These are phyloP conservation scores for Piper longum DNA, from an alignment of 164 flowering plant genomes.

Conservation along the genomic window DNA sequence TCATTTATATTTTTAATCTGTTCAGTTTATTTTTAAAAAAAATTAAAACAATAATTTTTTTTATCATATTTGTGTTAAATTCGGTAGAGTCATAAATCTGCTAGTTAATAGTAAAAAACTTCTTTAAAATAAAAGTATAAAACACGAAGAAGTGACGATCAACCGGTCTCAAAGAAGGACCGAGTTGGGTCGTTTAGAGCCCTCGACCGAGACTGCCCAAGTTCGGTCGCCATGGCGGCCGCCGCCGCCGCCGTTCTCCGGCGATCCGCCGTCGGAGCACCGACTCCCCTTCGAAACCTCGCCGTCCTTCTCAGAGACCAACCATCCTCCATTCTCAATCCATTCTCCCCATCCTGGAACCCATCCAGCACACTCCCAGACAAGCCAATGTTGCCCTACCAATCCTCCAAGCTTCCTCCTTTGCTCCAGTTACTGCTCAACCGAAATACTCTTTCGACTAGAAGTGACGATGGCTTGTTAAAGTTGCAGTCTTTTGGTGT, in stretches of 20 bases:
- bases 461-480: neutral
- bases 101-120: too few species aligned
- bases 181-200: too few species aligned
- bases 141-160: too few species aligned
- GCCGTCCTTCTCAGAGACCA: slow-evolving; percentile 1
- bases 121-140: too few species aligned
- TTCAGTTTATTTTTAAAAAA: too few species aligned
- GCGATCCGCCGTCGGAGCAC: slow-evolving; percentile 8
- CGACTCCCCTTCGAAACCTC: slow-evolving; percentile 9
- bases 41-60: too few species aligned
- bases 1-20: too few species aligned
- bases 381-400: neutral
- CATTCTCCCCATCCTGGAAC: neutral
- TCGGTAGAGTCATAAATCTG: too few species aligned
- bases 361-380: slow-evolving; percentile 5
- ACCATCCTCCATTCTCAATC: neutral
- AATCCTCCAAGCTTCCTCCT: slow-evolving; percentile 5
- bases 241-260: slow-evolving; percentile 3
- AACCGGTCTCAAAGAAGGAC: too few species aligned
- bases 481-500: slow-evolving; percentile 1
- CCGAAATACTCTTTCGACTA: neutral
- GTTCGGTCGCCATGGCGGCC: neutral
- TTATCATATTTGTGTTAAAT: too few species aligned
- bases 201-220: too few species aligned
- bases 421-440: neutral